phyloP scores from a whole-genome alignment of 805 yeast genomes.

The Hanseniaspora lachancei region DNA sequence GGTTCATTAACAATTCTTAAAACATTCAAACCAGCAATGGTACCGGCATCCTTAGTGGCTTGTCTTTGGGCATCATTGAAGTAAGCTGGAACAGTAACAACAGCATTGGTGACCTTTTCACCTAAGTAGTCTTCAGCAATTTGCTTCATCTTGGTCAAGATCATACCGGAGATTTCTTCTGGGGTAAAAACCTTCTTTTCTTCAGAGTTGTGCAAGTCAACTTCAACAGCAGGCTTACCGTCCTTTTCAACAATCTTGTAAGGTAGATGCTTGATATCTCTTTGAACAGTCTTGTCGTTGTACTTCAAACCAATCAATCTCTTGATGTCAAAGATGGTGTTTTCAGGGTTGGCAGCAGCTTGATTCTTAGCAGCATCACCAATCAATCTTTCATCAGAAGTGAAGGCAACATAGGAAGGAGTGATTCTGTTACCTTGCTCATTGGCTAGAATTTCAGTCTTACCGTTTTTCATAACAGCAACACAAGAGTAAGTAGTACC shows the following conservation, averaged over 20 bases:
- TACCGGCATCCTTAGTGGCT: slow-evolving; percentile 88
- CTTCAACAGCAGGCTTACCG: slow-evolving; percentile 76
- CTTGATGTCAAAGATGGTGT: slow-evolving; percentile 84
- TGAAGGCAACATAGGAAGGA: slow-evolving; percentile 88
- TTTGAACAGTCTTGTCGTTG: slow-evolving; percentile 63
- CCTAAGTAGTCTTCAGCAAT: slow-evolving; percentile 89
- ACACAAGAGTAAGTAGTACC: slow-evolving; percentile 98
- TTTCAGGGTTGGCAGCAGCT: slow-evolving; percentile 75
- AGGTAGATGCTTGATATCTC: slow-evolving; percentile 74
- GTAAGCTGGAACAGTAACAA: slow-evolving; percentile 86
- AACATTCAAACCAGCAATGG: slow-evolving; percentile 78
- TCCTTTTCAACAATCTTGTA: slow-evolving; percentile 53
- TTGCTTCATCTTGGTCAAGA: slow-evolving; percentile 79
- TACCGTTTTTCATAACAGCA: slow-evolving; percentile 71
- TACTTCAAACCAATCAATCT: slow-evolving; percentile 80
- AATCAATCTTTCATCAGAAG: slow-evolving; percentile 79
- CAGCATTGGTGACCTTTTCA: slow-evolving; percentile 72
- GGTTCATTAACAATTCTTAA: slow-evolving; percentile 87
- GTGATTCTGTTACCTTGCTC: slow-evolving; percentile 97
- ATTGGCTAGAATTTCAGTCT: slow-evolving; percentile 85
- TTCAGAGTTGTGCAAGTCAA: slow-evolving; percentile 35
- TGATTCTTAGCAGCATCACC: slow-evolving; percentile 97
- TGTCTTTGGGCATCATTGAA: slow-evolving; percentile 90
- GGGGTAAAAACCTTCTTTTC: slow-evolving; percentile 80
- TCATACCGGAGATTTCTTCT: slow-evolving; percentile 88